Percentiles rank a stretch among this genome's conserved stretches.
These are phyloP conservation scores for Pulveroboletus sp. DNA, from an alignment of 768 basidiomycete species.

Conservation along the genomic window DNA sequence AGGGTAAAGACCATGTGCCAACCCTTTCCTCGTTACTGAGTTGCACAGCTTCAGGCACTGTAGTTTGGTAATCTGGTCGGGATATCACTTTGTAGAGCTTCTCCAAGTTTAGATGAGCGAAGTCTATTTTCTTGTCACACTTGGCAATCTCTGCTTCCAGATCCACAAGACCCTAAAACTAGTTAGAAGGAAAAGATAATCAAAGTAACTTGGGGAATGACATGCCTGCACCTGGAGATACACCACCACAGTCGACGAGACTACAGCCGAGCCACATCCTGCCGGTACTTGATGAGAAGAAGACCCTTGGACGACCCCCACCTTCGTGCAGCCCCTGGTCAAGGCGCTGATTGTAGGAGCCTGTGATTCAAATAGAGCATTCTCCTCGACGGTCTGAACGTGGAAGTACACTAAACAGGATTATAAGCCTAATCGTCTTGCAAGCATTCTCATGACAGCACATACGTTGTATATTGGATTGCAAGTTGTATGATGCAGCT, in stretches of 20 bases:
- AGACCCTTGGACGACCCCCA: slow-evolving; percentile 58
- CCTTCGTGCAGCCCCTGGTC: slow-evolving; percentile 83
- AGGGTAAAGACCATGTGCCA: background rate
- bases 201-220: background rate
- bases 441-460: background rate
- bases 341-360: slow-evolving; percentile 70
- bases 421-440: background rate
- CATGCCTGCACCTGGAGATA: slow-evolving; percentile 83
- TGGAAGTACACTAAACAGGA: slow-evolving; percentile 61
- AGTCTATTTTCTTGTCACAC: slow-evolving; percentile 82
- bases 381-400: slow-evolving; percentile 58
- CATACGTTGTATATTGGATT: slow-evolving; percentile 54
- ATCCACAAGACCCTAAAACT: slow-evolving; percentile 78
- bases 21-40: slow-evolving; percentile 81
- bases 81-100: slow-evolving; percentile 73
- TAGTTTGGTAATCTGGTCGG: slow-evolving; percentile 72
- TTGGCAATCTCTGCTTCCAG: slow-evolving; percentile 84
- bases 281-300: slow-evolving; percentile 66
- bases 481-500: slow-evolving; percentile 82
- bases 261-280: slow-evolving; percentile 77
- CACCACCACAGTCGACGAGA: slow-evolving; percentile 69
- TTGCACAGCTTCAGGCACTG: slow-evolving; percentile 76
- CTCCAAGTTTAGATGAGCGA: slow-evolving; percentile 62
- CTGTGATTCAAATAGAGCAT: slow-evolving; percentile 66
- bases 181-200: background rate